A percentile compares a stretch with the other conserved stretches of the same genome.
Evolutionary conservation across 352 stramenopile genomes (phyloP).

Genomic region (Phytophthora citrophthora): DNA sequence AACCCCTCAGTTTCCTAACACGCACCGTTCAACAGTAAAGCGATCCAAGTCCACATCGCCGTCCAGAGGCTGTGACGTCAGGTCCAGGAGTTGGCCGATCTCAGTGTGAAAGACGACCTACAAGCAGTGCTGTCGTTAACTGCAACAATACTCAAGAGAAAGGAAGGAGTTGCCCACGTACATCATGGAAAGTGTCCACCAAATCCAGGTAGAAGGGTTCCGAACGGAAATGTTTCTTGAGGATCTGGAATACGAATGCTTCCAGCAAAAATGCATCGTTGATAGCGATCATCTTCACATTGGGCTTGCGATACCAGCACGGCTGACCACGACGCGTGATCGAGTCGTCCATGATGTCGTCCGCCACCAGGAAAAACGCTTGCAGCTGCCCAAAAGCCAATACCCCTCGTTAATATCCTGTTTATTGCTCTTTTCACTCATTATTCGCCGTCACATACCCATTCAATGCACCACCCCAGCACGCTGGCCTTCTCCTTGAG

Average conservation of each 20-base stretch:
- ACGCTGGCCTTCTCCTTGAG: slow-evolving; percentile 90
- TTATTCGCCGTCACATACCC: slow-evolving; percentile 49
- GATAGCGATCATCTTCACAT: slow-evolving; percentile 95
- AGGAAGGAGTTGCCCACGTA: slow-evolving; percentile 22
- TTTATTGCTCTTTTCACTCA: neutral
- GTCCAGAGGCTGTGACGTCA: slow-evolving; percentile 90
- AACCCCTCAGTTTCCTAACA: slow-evolving; percentile 7
- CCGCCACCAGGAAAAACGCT: slow-evolving; percentile 98
- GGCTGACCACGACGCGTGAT: slow-evolving; percentile 95
- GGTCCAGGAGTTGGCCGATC: slow-evolving; percentile 94
- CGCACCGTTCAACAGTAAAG: slow-evolving; percentile 95
- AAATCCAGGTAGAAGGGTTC: slow-evolving; percentile 93
- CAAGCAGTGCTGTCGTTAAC: slow-evolving; percentile 16
- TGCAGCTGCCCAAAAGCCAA: slow-evolving; percentile 80
- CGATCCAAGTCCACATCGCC: slow-evolving; percentile 83
- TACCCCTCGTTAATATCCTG: neutral
- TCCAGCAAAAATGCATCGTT: slow-evolving; percentile 98
- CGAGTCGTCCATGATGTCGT: slow-evolving; percentile 99
- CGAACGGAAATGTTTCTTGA: slow-evolving; percentile 89
- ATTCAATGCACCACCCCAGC: slow-evolving; percentile 99
- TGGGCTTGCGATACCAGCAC: slow-evolving; percentile 96
- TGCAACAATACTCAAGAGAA: neutral
- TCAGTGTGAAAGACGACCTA: slow-evolving; percentile 98
- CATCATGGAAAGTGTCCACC: slow-evolving; percentile 96
- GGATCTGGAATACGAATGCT: slow-evolving; percentile 90